Evolutionary conservation across 2,329 filamentous ascomycete genomes (phyloP).

Genomic region (Aspergillus texensis): DNA sequence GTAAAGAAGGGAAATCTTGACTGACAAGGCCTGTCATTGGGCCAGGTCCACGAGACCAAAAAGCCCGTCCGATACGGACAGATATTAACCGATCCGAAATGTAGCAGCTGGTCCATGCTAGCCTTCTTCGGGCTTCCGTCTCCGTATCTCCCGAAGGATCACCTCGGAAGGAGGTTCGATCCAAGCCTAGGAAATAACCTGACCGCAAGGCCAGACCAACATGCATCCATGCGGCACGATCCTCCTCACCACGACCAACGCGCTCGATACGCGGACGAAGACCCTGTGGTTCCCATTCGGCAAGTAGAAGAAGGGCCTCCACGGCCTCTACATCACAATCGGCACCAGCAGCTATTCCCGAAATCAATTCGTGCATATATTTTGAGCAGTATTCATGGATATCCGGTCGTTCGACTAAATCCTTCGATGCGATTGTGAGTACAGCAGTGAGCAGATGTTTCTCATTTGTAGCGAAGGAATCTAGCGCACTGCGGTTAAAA

Average conservation of each 20-base stretch:
- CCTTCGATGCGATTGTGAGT: constrained; percentile 71
- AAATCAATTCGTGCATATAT: constrained; percentile 71
- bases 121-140: constrained; percentile 63
- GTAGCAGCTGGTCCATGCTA: constrained; percentile 71
- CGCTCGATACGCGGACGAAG: constrained; percentile 61
- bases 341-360: constrained; percentile 66
- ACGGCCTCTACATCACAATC: constrained; percentile 71
- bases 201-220: constrained; percentile 70
- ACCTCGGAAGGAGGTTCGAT: constrained; percentile 67
- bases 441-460: constrained; percentile 71
- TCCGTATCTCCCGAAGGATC: constrained; percentile 62
- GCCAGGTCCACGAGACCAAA: constrained; percentile 73
- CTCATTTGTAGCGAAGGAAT: constrained; percentile 62
- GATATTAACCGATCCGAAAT: constrained; percentile 70
- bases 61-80: constrained; percentile 70
- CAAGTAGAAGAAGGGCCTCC: constrained; percentile 69
- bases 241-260: constrained; percentile 72
- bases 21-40: constrained; percentile 66
- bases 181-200: constrained; percentile 70
- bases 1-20: constrained; percentile 68
- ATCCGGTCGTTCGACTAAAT: constrained; percentile 64
- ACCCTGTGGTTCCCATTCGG: constrained; percentile 73
- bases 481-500: constrained; percentile 57
- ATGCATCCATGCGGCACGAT: constrained; percentile 77
- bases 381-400: constrained; percentile 68